phyloP scores from a whole-genome alignment of 805 yeast genomes.

The Candida loeiensis region DNA sequence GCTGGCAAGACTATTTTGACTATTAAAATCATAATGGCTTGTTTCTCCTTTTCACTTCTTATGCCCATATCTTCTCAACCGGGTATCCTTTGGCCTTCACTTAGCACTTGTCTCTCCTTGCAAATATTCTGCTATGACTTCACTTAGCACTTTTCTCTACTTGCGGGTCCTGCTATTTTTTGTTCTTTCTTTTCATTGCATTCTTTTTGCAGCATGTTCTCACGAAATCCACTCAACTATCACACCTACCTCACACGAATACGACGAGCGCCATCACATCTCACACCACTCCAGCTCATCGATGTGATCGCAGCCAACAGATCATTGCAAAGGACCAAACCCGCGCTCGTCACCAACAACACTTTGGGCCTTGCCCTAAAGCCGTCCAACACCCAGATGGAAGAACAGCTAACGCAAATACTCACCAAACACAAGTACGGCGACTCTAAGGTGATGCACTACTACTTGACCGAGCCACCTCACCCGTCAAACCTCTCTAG shows the following conservation, averaged over 20 bases:
- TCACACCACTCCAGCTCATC: background rate
- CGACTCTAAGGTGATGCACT: slow-evolving; percentile 9
- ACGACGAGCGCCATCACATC: slow-evolving; percentile 2
- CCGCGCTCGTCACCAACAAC: slow-evolving; percentile 2
- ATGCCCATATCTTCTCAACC: too few relatives aligned
- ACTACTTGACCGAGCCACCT: slow-evolving; percentile 20
- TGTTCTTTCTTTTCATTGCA: background rate
- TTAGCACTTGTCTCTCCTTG: too few relatives aligned
- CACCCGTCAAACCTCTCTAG: slow-evolving; percentile 11
- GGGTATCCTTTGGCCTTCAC: too few relatives aligned
- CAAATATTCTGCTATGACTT: too few relatives aligned
- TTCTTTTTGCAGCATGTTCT: slow-evolving; percentile 10
- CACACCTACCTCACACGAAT: slow-evolving; percentile 23
- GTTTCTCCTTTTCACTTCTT: too few relatives aligned
- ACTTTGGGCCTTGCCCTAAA: slow-evolving; percentile 14
- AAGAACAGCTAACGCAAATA: slow-evolving; percentile 12
- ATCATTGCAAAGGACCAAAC: slow-evolving; percentile 6
- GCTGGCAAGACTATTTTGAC: too few relatives aligned
- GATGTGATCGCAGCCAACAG: slow-evolving; percentile 8
- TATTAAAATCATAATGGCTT: too few relatives aligned
- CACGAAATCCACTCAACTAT: slow-evolving; percentile 23
- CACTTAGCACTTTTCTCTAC: too few relatives aligned
- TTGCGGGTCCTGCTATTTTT: too few relatives aligned
- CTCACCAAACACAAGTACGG: slow-evolving; percentile 6
- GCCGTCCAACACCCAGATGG: slow-evolving; percentile 16